Evolutionary conservation across 1,139 yeast species (phyloP).

Genomic region (Debaryomyces sp.): DNA sequence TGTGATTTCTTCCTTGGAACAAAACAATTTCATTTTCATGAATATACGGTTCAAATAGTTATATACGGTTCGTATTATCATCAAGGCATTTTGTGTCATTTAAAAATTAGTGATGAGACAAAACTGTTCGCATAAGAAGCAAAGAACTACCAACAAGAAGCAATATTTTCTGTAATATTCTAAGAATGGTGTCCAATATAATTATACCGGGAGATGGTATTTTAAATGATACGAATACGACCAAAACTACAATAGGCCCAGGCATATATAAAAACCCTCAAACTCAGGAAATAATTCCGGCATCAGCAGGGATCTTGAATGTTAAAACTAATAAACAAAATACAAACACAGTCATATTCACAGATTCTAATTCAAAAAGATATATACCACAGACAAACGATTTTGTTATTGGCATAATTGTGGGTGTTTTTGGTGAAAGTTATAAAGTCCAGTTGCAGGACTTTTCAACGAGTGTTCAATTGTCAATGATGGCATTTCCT

Average conservation of each 20-base stretch:
- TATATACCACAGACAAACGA: conserved; percentile 81
- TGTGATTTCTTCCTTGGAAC: too few relatives aligned
- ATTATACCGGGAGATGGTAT: conserved; percentile 47
- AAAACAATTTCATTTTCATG: neutral
- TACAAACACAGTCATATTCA: conserved; percentile 36
- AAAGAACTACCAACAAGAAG: neutral
- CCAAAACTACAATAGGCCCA: conserved; percentile 44
- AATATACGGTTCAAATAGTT: neutral
- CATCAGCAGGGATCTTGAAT: conserved; percentile 40
- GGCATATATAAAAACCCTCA: conserved; percentile 44
- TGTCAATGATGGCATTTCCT: conserved; percentile 85
- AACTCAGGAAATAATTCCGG: conserved; percentile 38
- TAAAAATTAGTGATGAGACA: conserved; percentile 2
- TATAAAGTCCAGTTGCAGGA: conserved; percentile 74
- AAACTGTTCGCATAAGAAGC: neutral
- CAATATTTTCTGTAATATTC: neutral
- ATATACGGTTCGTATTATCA: neutral
- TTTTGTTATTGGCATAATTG: conserved; percentile 75
- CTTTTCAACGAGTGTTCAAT: conserved; percentile 63
- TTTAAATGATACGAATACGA: conserved; percentile 20
- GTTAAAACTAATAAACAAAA: conserved; percentile 30
- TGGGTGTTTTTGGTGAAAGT: conserved; percentile 72
- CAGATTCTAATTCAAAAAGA: conserved; percentile 59
- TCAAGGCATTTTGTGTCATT: neutral
- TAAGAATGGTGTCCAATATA: conserved; percentile 11